Conservation (phyloP, 129 eudicot species). For the Flaveria sonorensis region DNA sequence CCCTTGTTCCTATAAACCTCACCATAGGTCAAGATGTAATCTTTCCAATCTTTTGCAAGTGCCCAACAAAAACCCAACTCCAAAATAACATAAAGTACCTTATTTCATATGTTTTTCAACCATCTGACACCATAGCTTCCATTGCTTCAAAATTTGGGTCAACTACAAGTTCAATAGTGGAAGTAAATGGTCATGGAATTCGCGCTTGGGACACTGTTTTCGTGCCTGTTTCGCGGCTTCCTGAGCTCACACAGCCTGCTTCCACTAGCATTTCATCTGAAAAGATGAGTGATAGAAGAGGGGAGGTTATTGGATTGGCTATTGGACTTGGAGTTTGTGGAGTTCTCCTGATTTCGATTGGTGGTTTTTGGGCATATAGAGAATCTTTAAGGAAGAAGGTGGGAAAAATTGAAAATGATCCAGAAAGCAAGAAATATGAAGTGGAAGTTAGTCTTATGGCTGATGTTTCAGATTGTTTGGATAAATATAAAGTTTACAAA, state of each 20-base stretch:
- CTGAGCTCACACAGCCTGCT: conserved; percentile 64
- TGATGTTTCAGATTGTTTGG: conserved; percentile 90
- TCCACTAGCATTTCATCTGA: conserved; percentile 19
- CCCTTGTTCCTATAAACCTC: conserved; percentile 51
- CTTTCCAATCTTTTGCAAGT: conserved; percentile 89
- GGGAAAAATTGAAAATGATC: conserved; percentile 27
- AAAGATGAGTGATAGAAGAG: conserved; percentile 30
- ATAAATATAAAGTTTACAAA: conserved; percentile 76
- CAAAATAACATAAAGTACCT: conserved; percentile 45
- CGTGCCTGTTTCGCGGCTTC: conserved; percentile 71
- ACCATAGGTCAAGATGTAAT: conserved; percentile 44
- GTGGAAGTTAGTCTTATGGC: conserved; percentile 62
- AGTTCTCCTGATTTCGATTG: conserved; percentile 44
- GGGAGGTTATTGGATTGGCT: conserved; percentile 59
- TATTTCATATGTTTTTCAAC: conserved; percentile 75
- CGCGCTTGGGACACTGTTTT: conserved; percentile 53
- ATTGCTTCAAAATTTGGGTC: conserved; percentile 64
- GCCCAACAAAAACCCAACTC: conserved; percentile 59
- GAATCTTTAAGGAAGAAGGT: conserved; percentile 39
- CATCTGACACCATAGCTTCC: conserved; percentile 52
- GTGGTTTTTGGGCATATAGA: conserved; percentile 52
- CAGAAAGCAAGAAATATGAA: conserved; percentile 31
- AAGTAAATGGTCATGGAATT: conserved; percentile 54
- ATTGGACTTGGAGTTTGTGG: conserved; percentile 71
- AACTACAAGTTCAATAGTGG: conserved; percentile 37